Evolutionary conservation across 1,284 basidiomycete species (phyloP), one percentile per base, ranked within the genome.

Genomic region (Leccinum pseudoinsigne): DNA sequence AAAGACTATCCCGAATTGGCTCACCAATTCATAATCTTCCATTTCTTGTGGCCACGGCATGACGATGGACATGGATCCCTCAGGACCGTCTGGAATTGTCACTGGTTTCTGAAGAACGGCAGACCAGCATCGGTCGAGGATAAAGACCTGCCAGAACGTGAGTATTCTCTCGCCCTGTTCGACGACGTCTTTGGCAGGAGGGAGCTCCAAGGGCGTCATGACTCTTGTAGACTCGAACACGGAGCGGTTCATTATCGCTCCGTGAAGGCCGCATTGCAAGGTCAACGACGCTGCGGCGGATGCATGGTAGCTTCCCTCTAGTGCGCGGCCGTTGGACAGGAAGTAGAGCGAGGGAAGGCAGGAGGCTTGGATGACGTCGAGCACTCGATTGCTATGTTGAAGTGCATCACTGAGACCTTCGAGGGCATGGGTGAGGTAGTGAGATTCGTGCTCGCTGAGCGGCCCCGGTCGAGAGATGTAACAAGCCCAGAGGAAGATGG

Each of bases 401-500:
- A 89, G 79, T 31, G 84, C 87, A 50, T 88, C 86, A 47, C 79
- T 81, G 62, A 89, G 79, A 0, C 82, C 81, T 28, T 87, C 82
- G 23, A 89, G 82, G 6, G 88, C 78, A 57, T 83, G 82, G 6
- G 77, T 77, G 61, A 92, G 83, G 70, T 89, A 92, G 61, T 86
- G 81, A 16, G 84, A 81, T 75, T 92, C 89, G 69, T 90, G 86
- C 60, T 86, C 84, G 68, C 82, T 84, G 12, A 90, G 78, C 4
- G 85, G 82, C 42, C 84, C 86, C 11, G 88, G 86, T 26, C 89
- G 82, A 16, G 89, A 90, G 54, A 92, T 81, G 71, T 88, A 90
- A 72, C 89, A 91, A 2, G 89, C 88, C 87, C 90, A 91, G 4
- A 92, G 82, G 72, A 86, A 92, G 69, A 92, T 88, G 63, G 89